Percentiles rank a stretch among this genome's conserved stretches.
Evolutionary conservation across 805 yeast genomes (phyloP).

Genomic region (Ogataea polymorpha): DNA sequence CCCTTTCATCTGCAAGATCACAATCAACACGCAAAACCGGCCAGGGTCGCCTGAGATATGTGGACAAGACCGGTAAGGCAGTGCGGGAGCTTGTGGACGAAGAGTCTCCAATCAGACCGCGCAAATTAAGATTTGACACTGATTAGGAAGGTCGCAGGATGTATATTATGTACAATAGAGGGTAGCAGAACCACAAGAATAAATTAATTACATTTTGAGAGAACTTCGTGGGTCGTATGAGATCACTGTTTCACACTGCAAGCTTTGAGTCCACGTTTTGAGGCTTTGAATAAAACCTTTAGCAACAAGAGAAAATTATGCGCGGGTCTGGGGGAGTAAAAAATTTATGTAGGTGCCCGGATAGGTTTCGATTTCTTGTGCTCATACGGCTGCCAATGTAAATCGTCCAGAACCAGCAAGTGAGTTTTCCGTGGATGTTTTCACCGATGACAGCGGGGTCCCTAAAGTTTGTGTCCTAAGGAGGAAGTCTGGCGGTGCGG

Average conservation of each 20-base stretch:
- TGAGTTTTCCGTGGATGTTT: no score
- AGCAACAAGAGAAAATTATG: no score
- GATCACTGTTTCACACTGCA: slow-evolving; percentile 6
- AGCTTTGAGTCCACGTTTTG: background rate
- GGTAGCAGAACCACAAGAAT: background rate
- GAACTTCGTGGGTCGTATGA: background rate
- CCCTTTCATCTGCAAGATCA: background rate
- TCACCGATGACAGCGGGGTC: background rate
- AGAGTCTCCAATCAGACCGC: slow-evolving; percentile 38
- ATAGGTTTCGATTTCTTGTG: no score
- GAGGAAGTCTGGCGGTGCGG: slow-evolving; percentile 4
- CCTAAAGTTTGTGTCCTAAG: background rate
- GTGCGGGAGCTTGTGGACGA: slow-evolving; percentile 31
- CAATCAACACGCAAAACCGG: background rate
- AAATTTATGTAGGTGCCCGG: no score
- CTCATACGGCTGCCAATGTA: no score
- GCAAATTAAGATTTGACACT: slow-evolving; percentile 34
- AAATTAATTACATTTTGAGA: background rate
- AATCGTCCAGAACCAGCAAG: no score
- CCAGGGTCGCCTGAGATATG: slow-evolving; percentile 18
- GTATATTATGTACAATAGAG: slow-evolving; percentile 7
- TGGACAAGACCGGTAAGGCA: slow-evolving; percentile 35
- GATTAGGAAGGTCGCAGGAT: slow-evolving; percentile 2
- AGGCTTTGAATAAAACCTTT: no score
- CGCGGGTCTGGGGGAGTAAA: no score